Evolutionary conservation across 208 protist genomes (phyloP), one percentile per base, ranked within the genome.

Genomic region (Wallacemonas sp.): DNA sequence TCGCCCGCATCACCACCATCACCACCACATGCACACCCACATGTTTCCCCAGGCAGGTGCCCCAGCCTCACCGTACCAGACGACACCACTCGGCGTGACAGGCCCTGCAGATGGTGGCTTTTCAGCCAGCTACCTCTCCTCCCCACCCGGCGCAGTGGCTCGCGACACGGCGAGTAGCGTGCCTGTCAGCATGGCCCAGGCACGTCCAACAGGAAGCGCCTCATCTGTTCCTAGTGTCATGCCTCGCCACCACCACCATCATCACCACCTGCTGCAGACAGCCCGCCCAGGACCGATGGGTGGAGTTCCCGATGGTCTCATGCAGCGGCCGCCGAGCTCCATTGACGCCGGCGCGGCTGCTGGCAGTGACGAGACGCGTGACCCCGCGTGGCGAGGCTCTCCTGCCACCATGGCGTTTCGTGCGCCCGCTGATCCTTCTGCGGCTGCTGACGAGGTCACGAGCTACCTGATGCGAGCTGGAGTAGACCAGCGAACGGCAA

Each of bases 191-290:
- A 11, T 51, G 45, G 8, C 15, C 8, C 15, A 24, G 45, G 54
- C 34, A 14, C 15, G 27, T 34, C 8, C n/a, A 14, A 8, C 54
- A 34, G n/a, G n/a, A n/a, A n/a, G n/a, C n/a, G n/a, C n/a, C n/a
- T 24, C 39, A 24, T 4, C 36, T 4, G 30, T 39, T 4, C 8
- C 33, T 2, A 22, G 5, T 17, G 5, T 36, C 38, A 47, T 64
- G 12, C 36, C 28, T 0, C 59, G 41, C 27, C 59, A 64, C 30
- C 59, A 72, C 44, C 66, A 72, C 31, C 65, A 75, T 34, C 76
- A 82, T 4, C 54, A 67, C 38, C 76, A 82, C 24, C 75, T 68
- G 22, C 21, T 56, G 31, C 62, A 55, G 30, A 34, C 56, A 11
- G 15, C 38, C 9, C n/a, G 41, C 2, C 53, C 65, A 28, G 21